phyloP scores from a whole-genome alignment of 768 basidiomycete species.

The Cystobasidium tubakii region DNA sequence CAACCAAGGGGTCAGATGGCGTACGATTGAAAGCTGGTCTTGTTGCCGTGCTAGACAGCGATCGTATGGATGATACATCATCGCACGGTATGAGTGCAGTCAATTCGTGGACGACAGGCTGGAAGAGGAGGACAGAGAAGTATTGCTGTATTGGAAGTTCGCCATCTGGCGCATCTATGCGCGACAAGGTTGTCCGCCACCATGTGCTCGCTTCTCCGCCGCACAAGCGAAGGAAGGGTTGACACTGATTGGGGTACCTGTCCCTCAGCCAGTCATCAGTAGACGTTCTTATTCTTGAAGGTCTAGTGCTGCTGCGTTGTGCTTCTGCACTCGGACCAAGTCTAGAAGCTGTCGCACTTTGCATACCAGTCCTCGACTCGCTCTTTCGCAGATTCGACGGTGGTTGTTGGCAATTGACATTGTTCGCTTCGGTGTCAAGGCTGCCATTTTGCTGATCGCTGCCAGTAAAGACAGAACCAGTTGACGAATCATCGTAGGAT shows the following conservation, averaged over 20 bases:
- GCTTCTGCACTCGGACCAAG: background rate
- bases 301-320: background rate
- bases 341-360: background rate
- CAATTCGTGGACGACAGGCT: background rate
- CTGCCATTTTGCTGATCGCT: background rate
- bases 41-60: background rate
- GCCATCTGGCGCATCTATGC: background rate
- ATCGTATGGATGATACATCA: background rate
- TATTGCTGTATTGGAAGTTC: background rate
- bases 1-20: background rate
- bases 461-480: background rate
- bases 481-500: background rate
- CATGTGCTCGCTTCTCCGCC: background rate
- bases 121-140: slow-evolving; percentile 20
- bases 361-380: background rate
- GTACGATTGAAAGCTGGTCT: slow-evolving; percentile 9
- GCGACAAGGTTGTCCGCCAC: background rate
- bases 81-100: background rate
- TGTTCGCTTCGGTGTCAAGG: background rate
- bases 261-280: background rate
- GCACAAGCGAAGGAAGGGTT: background rate
- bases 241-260: background rate
- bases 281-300: background rate
- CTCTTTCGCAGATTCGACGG: background rate
- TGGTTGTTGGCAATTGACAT: background rate